Percentiles rank a stretch among this genome's conserved stretches.
Evolutionary conservation across 2,329 filamentous ascomycete species (phyloP).

Genomic region (Lithohypha guttulata): DNA sequence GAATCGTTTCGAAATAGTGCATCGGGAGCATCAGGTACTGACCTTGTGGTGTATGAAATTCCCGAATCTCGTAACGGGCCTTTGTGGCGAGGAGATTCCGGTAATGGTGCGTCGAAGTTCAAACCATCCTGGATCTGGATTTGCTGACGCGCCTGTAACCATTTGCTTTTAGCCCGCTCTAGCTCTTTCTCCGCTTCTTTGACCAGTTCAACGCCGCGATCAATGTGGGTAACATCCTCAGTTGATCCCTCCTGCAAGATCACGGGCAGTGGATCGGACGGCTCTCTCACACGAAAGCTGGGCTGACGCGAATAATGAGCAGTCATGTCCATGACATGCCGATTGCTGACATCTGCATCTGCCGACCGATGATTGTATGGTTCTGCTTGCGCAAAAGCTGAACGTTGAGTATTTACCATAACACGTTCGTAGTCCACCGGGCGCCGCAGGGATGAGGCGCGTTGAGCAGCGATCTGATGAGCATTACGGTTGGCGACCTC

Average conservation of each 20-base stretch:
- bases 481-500: constrained; percentile 20
- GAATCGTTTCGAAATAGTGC: too few species aligned
- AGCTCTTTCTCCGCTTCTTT: not conserved
- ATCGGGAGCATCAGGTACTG: too few species aligned
- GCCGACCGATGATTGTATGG: not conserved
- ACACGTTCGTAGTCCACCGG: not conserved
- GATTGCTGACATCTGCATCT: not conserved
- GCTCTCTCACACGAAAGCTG: not conserved
- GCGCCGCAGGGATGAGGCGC: not conserved
- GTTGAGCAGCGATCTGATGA: constrained; percentile 7
- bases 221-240: not conserved
- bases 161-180: not conserved
- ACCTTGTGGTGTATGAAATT: too few species aligned
- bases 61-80: not conserved
- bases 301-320: not conserved
- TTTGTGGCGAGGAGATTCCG: constrained; percentile 1
- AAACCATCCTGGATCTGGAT: not conserved
- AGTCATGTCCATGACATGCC: not conserved
- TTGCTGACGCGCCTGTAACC: not conserved
- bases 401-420: not conserved
- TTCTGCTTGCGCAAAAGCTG: constrained; percentile 2
- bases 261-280: not conserved
- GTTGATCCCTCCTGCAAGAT: constrained; percentile 2
- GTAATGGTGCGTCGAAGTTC: not conserved
- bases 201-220: not conserved